A percentile compares a stretch with the other conserved stretches of the same genome.
phyloP scores from a whole-genome alignment of 2,329 filamentous ascomycete genomes.

The Colletotrichum musicola region DNA sequence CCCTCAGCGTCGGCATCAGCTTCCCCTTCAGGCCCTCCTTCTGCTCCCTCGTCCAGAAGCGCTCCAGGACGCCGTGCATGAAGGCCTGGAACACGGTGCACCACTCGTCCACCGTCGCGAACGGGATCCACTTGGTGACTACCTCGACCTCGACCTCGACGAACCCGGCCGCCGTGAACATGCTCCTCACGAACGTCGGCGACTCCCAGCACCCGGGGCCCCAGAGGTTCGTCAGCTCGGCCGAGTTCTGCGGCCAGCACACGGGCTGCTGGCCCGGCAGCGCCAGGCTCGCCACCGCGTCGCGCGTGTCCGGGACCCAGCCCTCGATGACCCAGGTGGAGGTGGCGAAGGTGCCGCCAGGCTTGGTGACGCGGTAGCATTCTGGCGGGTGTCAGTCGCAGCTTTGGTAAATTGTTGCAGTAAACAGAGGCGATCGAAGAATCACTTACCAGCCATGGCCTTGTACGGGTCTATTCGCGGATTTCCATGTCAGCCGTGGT shows the following conservation, averaged over 20 bases:
- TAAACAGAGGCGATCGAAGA: not conserved
- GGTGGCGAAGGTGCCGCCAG: conserved; percentile 17
- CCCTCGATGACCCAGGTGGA: conserved; percentile 20
- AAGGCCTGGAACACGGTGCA: conserved; percentile 16
- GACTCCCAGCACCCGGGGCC: conserved; percentile 16
- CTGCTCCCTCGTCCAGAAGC: conserved; percentile 19
- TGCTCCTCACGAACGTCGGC: conserved; percentile 1
- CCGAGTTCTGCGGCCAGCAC: conserved; percentile 18
- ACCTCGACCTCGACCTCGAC: conserved; percentile 20
- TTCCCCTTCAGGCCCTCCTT: conserved; percentile 4
- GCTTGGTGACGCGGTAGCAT: conserved; percentile 13
- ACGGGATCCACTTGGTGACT: conserved; percentile 10
- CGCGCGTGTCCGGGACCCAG: conserved; percentile 18
- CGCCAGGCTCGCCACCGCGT: not conserved
- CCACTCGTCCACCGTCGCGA: not conserved
- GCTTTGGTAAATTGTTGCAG: no score
- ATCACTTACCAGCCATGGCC: not conserved
- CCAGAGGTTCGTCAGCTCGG: conserved; percentile 12
- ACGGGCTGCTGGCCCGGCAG: conserved; percentile 5
- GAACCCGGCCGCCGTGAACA: conserved; percentile 19
- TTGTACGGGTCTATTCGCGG: conserved; percentile 5
- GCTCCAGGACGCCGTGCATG: conserved; percentile 9
- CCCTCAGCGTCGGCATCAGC: conserved; percentile 10
- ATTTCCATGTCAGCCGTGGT: no score
- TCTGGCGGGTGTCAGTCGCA: not conserved